phyloP scores from a whole-genome alignment of 805 yeast species.

The Nakazawaea peltata region DNA sequence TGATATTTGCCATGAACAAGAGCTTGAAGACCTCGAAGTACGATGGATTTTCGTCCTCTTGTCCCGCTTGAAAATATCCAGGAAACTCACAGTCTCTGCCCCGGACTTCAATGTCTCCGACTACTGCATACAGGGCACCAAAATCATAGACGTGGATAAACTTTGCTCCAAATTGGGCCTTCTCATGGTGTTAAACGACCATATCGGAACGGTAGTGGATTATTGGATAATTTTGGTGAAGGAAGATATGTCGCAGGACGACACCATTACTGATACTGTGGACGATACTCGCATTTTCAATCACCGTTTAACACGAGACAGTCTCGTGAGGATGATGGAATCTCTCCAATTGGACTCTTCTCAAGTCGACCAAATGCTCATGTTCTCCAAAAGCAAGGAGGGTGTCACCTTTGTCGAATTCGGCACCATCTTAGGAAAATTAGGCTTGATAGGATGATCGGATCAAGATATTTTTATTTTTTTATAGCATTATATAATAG shows the following conservation, averaged over 20 bases:
- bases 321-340: not conserved
- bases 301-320: not conserved
- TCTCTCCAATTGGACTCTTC: not conserved
- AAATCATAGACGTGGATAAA: conserved; percentile 8
- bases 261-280: not conserved
- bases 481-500: too few species aligned
- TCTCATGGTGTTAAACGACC: not conserved
- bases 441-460: too few species aligned
- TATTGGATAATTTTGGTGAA: conserved; percentile 5
- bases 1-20: conserved; percentile 2
- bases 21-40: conserved; percentile 3
- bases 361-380: not conserved
- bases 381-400: conserved; percentile 11
- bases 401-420: conserved; percentile 5
- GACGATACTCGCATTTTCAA: not conserved
- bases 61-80: not conserved
- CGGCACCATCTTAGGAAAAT: not conserved
- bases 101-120: not conserved
- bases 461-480: too few species aligned
- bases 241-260: not conserved
- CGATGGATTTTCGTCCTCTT: conserved; percentile 3
- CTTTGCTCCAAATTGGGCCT: not conserved
- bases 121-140: conserved; percentile 4
- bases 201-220: not conserved
- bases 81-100: not conserved